Base-by-base conservation (phyloP, 345 rosid species). In the Erucastrum elatum region DNA sequence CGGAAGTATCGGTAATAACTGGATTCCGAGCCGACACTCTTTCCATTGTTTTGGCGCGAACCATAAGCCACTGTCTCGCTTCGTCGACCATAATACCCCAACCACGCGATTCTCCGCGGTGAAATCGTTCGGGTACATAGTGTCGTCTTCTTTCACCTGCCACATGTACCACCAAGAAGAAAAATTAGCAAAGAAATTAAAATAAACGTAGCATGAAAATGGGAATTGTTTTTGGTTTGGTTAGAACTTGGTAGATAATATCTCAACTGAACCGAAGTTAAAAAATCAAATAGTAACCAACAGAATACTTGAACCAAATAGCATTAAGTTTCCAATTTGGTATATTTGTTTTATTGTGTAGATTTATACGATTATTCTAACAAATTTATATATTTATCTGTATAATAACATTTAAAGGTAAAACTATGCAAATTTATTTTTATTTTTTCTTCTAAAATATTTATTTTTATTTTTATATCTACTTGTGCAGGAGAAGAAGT, bases 31-130 rank as follows among this genome's bases (percentile, higher is more conserved):
- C 44, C 97, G 85, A 70, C 95, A 88, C 64, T 94, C 98, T 81
- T 59, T 89, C 91, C 96, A 87, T 0, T 84, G 91, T 3, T 90
- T 81, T 2, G 97, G 97, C 4, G 91, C 98, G 63, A 94, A 92
- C 98, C 98, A 92, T 46, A 94, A 90, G 53, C 87, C 91, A 53
- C 94, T 91, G 67, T 91, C 98, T 83, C 98, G 90, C 78, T 92
- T 94, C 68, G 87, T 94, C 41, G 95, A 84, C 98, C 98, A 94
- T 49, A 90, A 70, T 8, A 94, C 90, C 7, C 98, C 98, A 11
- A 92, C 91, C 56, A 92, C 82, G 55, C 92, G 87, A 84, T 94
- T 94, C 84, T 88, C 93, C 76, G 78, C 66, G 0, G 90, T 87
- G 87, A 94, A 94, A 8, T 89, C 93, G 51, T 75, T 76, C 13